Conservation (phyloP, 805 yeast genomes). For the Ogataea paradorogensis region DNA sequence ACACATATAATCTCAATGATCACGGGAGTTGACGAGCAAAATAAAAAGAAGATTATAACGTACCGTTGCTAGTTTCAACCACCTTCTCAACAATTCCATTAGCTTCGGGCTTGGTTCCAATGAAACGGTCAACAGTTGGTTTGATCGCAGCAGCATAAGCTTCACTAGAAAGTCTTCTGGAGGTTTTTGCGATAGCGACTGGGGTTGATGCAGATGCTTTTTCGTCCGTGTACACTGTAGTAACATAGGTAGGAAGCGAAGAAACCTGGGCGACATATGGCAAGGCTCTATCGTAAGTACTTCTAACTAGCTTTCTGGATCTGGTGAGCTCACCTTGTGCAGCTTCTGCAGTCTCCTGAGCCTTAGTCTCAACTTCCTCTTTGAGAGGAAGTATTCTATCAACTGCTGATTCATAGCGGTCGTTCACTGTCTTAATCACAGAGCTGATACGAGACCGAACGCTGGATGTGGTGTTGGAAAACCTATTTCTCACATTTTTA, state of each 20-base stretch:
- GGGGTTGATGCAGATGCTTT: slow-evolving; percentile 30
- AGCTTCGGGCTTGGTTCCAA: slow-evolving; percentile 23
- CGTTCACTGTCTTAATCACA: slow-evolving; percentile 29
- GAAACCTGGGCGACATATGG: slow-evolving; percentile 29
- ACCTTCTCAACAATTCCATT: slow-evolving; percentile 16
- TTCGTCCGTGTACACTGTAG: slow-evolving; percentile 31
- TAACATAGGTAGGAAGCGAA: slow-evolving; percentile 31
- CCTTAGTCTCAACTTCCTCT: slow-evolving; percentile 10
- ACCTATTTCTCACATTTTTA: slow-evolving; percentile 13
- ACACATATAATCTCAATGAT: not conserved
- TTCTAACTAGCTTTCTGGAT: slow-evolving; percentile 21
- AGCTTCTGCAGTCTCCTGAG: slow-evolving; percentile 7
- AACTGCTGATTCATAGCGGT: slow-evolving; percentile 28
- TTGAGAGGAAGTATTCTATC: slow-evolving; percentile 29
- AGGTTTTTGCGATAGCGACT: slow-evolving; percentile 36
- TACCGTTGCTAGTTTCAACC: slow-evolving; percentile 10
- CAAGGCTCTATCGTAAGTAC: slow-evolving; percentile 29
- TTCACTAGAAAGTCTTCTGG: slow-evolving; percentile 36
- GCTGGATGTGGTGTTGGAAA: slow-evolving; percentile 9
- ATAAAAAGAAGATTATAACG: not conserved
- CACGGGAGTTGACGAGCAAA: not conserved
- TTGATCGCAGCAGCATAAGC: slow-evolving; percentile 32
- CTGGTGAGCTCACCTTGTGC: slow-evolving; percentile 28
- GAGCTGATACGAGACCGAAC: slow-evolving; percentile 24
- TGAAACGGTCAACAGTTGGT: slow-evolving; percentile 31